Base-by-base conservation (phyloP, 1,139 yeast species). In the Kluyveromyces marxianus region DNA sequence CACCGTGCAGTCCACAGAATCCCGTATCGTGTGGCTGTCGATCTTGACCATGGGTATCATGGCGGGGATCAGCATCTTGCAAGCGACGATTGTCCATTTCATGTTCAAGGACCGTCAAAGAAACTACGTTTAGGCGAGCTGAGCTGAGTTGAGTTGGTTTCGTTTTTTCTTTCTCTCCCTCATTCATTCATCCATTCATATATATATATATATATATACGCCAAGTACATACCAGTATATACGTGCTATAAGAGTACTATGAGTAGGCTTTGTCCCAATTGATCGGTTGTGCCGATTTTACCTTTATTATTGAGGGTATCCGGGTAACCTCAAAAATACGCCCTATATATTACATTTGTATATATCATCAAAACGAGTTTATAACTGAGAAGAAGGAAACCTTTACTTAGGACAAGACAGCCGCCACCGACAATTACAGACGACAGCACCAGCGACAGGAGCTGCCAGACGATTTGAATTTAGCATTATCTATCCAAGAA, bases 21-120 rank as follows among this genome's bases (percentile, higher is more conserved):
- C 79, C 29, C 74, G 86, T 67, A 72, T 80, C 50, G 79, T 78
- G 58, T 80, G 79, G 70, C 72, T 81, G 53, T 78, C 85, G 32
- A 69, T 80, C 47, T 67, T 76, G 49, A 82, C 78, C 57, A 81
- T 81, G 53, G 65, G 75, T 44, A 70, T 79, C 60, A 80, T 78
- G 77, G 82, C 78, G 44, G 82, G 81, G 49, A 75, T 81, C 73
- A 83, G 83, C 46, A 70, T 72, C 49, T 72, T 75, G 54, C 87
- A 81, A 65, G 79, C 83, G 48, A 66, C 79, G 21, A 69, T 79
- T 50, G 85, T 81, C 48, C 86, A 70, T 52, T 54, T 68, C 50
- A 59, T 70, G 58, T 70, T 70, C 54, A 62, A 64, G 31, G 59
- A 66, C 45, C 69, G 72, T 53, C 65, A 65, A 48, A 67, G 65